Evolutionary conservation across 768 basidiomycete genomes (phyloP), one percentile per base, ranked within the genome.

Genomic region (Mrakia blollopis): DNA sequence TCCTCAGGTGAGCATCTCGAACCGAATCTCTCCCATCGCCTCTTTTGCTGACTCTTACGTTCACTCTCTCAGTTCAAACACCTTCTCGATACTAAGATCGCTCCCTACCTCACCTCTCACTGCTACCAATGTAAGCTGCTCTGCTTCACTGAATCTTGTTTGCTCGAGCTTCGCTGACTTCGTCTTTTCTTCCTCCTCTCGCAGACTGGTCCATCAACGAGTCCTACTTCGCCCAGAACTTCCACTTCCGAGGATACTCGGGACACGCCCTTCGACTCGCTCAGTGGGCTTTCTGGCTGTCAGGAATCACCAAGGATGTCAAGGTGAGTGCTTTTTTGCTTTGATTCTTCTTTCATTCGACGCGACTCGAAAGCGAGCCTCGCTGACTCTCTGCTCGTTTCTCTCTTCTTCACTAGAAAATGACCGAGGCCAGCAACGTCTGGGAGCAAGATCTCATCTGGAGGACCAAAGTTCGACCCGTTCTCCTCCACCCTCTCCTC

Each of bases 191-290:
- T 57, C 18, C 41, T 7, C 14, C n/a, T 8, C 50, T 68, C 39
- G 89, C 90, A 77, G 91, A 91, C 84, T 92, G 91, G 91, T 86
- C 88, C 77, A 84, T 88, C 79, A 89, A 91, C 79, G 85, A 85
- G 73, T 80, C 84, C 47, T 82, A 84, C 30, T 86, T 86, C 79
- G 78, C 79, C 6, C 84, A 86, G 2, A 87, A 87, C 13, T 92
- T 92, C 83, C 91, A 92, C 82, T 84, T 87, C 80, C 86, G 86
- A 52, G 91, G 91, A 16, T 91, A 91, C 81, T 87, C 87, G 71
- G 89, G 88, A 16, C 52, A 47, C 50, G 91, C 91, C 2, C 86
- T 92, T 18, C 88, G 89, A 57, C 84, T 91, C 25, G 88, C 89
- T 0, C 84, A 85, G 71, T 81, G 87, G 74, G 85, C 90, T 30